Evolutionary conservation across 2,329 filamentous ascomycete genomes (phyloP).

Genomic region (Septoria linicola): DNA sequence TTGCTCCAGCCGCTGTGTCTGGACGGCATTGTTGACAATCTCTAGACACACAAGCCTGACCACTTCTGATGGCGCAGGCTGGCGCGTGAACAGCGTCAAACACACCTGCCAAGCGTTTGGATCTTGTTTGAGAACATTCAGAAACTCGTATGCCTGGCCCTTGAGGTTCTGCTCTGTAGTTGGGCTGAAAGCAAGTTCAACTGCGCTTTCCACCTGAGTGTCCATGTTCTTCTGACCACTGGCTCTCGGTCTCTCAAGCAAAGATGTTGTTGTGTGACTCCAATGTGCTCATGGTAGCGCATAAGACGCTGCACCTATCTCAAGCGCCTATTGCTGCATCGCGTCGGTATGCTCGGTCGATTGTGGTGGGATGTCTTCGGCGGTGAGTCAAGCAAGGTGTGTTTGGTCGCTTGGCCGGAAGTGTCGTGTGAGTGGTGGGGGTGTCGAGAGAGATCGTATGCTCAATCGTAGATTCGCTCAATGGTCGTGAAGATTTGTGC

Average conservation of each 20-base stretch:
- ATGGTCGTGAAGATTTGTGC: no score
- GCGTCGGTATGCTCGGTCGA: not conserved
- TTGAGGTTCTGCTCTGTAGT: constrained; percentile 72
- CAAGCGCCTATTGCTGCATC: constrained; percentile 17
- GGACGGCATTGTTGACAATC: constrained; percentile 87
- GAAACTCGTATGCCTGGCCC: constrained; percentile 77
- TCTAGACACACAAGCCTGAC: constrained; percentile 88
- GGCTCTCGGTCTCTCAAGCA: constrained; percentile 6
- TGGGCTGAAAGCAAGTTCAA: constrained; percentile 88
- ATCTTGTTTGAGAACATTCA: constrained; percentile 74
- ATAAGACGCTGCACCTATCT: constrained; percentile 14
- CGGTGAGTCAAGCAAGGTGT: constrained; percentile 14
- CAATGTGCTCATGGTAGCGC: constrained; percentile 22
- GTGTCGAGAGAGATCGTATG: not conserved
- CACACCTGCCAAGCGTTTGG: constrained; percentile 88
- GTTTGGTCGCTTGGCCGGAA: not conserved
- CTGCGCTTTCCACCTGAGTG: constrained; percentile 82
- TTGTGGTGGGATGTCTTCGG: not conserved
- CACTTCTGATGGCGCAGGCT: constrained; percentile 73
- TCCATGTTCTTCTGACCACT: constrained; percentile 32
- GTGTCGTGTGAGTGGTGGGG: not conserved
- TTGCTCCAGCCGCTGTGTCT: constrained; percentile 71
- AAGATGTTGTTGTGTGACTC: constrained; percentile 9
- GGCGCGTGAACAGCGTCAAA: constrained; percentile 77
- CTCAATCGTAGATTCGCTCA: not conserved